Evolutionary conservation across 257 asterid genomes (phyloP).

Genomic region (Ligustrum vulgare): DNA sequence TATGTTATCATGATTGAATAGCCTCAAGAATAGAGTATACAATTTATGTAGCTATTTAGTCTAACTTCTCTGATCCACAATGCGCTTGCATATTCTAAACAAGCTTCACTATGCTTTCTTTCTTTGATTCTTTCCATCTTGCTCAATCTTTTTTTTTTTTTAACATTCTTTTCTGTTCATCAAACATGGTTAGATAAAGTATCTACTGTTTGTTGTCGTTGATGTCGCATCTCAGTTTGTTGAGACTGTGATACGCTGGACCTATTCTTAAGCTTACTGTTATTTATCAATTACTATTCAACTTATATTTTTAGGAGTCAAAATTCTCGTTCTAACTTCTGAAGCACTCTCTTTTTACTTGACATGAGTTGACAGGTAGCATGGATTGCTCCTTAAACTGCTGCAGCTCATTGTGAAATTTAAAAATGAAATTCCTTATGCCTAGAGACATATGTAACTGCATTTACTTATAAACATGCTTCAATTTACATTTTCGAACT

Average conservation of each 20-base stretch:
- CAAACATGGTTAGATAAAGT: background rate
- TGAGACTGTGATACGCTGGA: background rate
- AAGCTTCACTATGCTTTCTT: background rate
- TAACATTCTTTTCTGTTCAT: background rate
- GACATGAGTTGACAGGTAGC: background rate
- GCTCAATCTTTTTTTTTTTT: background rate
- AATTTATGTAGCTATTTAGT: background rate
- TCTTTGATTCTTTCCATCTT: background rate
- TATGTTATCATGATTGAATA: slow-evolving; percentile 36
- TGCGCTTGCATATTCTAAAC: background rate
- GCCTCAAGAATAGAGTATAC: background rate
- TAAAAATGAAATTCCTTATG: background rate
- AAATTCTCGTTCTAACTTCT: background rate
- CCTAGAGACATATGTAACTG: background rate
- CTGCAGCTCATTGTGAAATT: background rate
- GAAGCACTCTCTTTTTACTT: background rate
- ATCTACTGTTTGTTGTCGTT: background rate
- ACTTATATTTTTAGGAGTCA: background rate
- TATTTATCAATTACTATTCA: no score
- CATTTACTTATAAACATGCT: background rate
- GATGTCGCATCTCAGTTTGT: background rate
- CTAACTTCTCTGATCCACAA: background rate
- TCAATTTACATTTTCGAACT: background rate
- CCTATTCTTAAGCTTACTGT: background rate
- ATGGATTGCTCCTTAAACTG: background rate